Percentiles rank a stretch among this genome's conserved stretches.
Conservation (phyloP, 805 yeast genomes). For the Danielia reshetovae region DNA sequence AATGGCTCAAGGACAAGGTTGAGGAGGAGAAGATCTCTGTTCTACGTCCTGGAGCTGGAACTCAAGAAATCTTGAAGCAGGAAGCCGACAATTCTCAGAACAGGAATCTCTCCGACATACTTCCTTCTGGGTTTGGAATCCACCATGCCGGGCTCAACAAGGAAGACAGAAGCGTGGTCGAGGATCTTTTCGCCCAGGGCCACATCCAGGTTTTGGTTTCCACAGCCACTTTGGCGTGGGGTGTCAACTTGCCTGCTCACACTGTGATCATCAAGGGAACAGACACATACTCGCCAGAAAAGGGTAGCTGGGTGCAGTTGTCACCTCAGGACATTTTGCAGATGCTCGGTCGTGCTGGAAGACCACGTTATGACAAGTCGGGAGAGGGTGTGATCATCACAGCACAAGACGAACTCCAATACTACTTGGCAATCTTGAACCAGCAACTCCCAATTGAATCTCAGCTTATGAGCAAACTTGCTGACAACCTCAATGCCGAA, state of each 20-base stretch:
- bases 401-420: constrained; percentile 77
- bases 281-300: constrained; percentile 86
- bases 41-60: constrained; percentile 49
- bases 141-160: constrained; percentile 88
- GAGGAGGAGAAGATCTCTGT: constrained; percentile 35
- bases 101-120: constrained; percentile 50
- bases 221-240: constrained; percentile 85
- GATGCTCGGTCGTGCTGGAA: constrained; percentile 98
- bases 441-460: constrained; percentile 93
- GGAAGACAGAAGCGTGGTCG: constrained; percentile 71
- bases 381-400: constrained; percentile 96
- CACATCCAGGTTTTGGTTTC: constrained; percentile 75
- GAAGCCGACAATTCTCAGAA: constrained; percentile 60
- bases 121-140: constrained; percentile 75
- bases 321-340: constrained; percentile 93
- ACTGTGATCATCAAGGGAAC: constrained; percentile 88
- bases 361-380: constrained; percentile 87
- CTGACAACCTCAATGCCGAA: constrained; percentile 84
- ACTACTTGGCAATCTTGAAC: constrained; percentile 84
- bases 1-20: constrained; percentile 61
- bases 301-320: constrained; percentile 84
- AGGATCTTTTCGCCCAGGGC: constrained; percentile 86
- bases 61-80: constrained; percentile 55
- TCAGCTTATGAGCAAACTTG: constrained; percentile 65
- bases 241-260: constrained; percentile 80